Base-by-base conservation (phyloP, 345 rosid species). In the Clausena lansium region DNA sequence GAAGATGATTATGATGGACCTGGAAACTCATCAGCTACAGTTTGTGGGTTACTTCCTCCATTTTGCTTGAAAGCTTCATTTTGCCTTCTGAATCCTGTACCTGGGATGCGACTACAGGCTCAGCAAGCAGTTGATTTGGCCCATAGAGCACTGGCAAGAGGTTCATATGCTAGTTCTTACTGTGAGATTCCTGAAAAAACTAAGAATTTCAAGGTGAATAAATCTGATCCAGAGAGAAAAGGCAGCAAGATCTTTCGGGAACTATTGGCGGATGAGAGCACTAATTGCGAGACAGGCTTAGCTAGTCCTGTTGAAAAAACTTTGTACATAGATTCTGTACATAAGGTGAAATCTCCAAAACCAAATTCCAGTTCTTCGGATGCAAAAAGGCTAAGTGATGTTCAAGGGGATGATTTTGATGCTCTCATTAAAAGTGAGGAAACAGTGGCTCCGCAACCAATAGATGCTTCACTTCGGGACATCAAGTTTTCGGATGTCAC, bases 1-100 rank as follows among this genome's bases (percentile, higher is more conserved):
- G 93, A 89, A 13, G 97, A 89, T 76, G 85, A 86, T 58, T 70
- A 59, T 68, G 75, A 78, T 54, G 75, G 38, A 45, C 76, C 76
- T 20, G 86, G 85, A 52, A 66, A 85, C 47, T 66, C 84, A 72
- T 83, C 91, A 19, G 73, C 84, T 81, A 83, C 86, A 74, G 75
- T 84, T 73, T 93, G 98, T 81, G 98, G 98, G 67, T 80, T 92
- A 74, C 70, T 93, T n/a, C 94, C 98, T 82, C 92, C 86, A 78
- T 82, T 92, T 14, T 87, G 96, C 80, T 67, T 89, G 67, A 91
- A 87, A 62, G 87, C 77, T 85, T 91, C 95, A 20, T 86, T 91
- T 63, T 87, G 93, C 71, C 73, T 89, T 45, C 68, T 89, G 83
- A 94, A 85, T 80, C 87, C 93, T 0, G 85, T 88, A 62, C 91